Percentiles rank a stretch among this genome's conserved stretches.
phyloP scores from a whole-genome alignment of 2,329 filamentous ascomycete genomes.

The Pyrenochaeta sp. region DNA sequence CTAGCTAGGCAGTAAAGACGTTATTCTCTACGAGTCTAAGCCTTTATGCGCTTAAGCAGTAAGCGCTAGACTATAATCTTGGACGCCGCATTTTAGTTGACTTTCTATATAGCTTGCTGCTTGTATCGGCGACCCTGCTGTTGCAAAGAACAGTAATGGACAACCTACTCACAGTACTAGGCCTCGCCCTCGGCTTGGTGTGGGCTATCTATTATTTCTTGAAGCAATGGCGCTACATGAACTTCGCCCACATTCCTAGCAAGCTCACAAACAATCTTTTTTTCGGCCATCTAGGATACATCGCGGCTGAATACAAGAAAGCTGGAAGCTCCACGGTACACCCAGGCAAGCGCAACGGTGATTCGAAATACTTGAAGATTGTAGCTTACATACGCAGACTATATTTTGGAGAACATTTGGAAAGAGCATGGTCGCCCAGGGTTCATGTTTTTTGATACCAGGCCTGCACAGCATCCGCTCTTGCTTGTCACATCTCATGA shows the following conservation, averaged over 20 bases:
- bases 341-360: slow-evolving; percentile 28
- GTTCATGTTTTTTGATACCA: slow-evolving; percentile 39
- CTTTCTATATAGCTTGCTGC: too few relatives aligned
- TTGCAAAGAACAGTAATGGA: slow-evolving; percentile 22
- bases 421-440: slow-evolving; percentile 35
- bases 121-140: too few relatives aligned
- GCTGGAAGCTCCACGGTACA: slow-evolving; percentile 34
- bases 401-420: slow-evolving; percentile 39
- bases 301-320: slow-evolving; percentile 35
- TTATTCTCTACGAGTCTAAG: too few relatives aligned
- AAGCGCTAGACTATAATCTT: too few relatives aligned
- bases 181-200: slow-evolving; percentile 23
- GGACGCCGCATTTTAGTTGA: too few relatives aligned
- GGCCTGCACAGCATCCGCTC: slow-evolving; percentile 37
- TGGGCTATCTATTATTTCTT: slow-evolving; percentile 30
- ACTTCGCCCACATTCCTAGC: slow-evolving; percentile 31
- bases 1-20: too few relatives aligned
- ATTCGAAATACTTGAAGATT: background rate
- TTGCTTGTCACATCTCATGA: slow-evolving; percentile 39
- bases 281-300: slow-evolving; percentile 35
- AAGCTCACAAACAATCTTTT: slow-evolving; percentile 29
- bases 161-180: slow-evolving; percentile 24
- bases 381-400: slow-evolving; percentile 30
- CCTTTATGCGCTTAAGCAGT: too few relatives aligned
- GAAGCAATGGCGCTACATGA: slow-evolving; percentile 36